Conservation (phyloP, 169 alveolate genomes). For the Plasmodium adleri region DNA sequence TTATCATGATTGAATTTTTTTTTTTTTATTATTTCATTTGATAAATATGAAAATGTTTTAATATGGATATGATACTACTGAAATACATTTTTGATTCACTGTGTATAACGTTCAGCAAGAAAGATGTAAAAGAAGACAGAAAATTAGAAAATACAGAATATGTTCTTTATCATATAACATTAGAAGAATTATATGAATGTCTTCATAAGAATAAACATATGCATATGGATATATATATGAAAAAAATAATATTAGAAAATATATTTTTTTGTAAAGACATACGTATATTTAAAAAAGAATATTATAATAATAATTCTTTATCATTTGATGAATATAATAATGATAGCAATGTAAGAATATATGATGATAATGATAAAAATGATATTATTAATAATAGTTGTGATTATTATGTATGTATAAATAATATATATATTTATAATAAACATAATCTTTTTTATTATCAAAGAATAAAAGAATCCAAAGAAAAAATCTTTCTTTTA, state of each 20-base stretch:
- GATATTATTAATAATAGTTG: constrained; percentile 14
- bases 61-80: constrained; percentile 47
- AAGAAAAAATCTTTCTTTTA: constrained; percentile 67
- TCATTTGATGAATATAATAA: constrained; percentile 43
- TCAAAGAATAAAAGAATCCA: constrained; percentile 68
- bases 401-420: constrained; percentile 29
- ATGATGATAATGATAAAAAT: constrained; percentile 2
- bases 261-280: constrained; percentile 52
- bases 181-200: constrained; percentile 60
- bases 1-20: neutral
- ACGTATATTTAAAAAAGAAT: constrained; percentile 19
- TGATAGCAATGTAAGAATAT: neutral
- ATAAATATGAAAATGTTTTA: neutral
- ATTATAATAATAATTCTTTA: neutral
- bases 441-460: constrained; percentile 69
- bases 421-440: constrained; percentile 67
- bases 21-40: neutral
- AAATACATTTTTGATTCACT: constrained; percentile 55
- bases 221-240: constrained; percentile 66
- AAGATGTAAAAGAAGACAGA: constrained; percentile 3
- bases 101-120: constrained; percentile 54
- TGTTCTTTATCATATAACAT: constrained; percentile 34
- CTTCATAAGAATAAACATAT: constrained; percentile 52
- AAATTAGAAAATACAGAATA: constrained; percentile 21
- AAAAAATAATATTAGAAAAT: constrained; percentile 41